These are phyloP conservation scores for Coemansia asiatica DNA, from an alignment of 192 early-diverging fungal species.

Conservation along the genomic window DNA sequence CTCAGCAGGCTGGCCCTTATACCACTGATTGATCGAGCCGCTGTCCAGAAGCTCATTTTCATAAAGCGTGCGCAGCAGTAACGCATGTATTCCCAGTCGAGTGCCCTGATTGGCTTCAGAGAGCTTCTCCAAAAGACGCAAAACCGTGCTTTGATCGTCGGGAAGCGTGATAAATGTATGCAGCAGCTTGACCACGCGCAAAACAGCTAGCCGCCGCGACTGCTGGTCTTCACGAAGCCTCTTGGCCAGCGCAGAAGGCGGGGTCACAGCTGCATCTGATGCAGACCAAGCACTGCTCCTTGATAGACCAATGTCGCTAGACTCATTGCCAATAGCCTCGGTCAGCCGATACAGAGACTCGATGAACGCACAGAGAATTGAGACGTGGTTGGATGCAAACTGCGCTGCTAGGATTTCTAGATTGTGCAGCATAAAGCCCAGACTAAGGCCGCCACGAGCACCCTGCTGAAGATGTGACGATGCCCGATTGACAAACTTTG, in stretches of 20 bases:
- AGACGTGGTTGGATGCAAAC: conserved; percentile 38
- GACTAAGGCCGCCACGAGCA: conserved; percentile 42
- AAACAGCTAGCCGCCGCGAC: conserved; percentile 25
- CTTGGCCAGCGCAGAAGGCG: conserved; percentile 45
- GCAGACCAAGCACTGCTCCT: neutral
- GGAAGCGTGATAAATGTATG: conserved; percentile 40
- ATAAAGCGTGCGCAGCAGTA: conserved; percentile 43
- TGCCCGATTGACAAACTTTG: conserved; percentile 51
- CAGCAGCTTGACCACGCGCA: conserved; percentile 39
- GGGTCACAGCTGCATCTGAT: neutral
- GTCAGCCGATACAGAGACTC: conserved; percentile 43
- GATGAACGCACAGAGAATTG: conserved; percentile 50
- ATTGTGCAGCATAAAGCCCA: conserved; percentile 54
- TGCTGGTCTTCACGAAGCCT: conserved; percentile 22
- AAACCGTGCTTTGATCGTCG: conserved; percentile 41
- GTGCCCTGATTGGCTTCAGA: conserved; percentile 35
- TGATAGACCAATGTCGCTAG: neutral
- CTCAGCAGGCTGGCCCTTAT: conserved; percentile 12
- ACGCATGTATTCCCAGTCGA: conserved; percentile 24
- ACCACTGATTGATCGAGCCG: conserved; percentile 36
- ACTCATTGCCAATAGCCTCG: conserved; percentile 15
- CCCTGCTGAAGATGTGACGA: conserved; percentile 54
- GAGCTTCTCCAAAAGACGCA: conserved; percentile 47
- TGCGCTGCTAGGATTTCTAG: conserved; percentile 32
- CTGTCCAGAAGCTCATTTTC: conserved; percentile 48